phyloP scores from a whole-genome alignment of 2,329 filamentous ascomycete species.

The Fusarium annulatum region DNA sequence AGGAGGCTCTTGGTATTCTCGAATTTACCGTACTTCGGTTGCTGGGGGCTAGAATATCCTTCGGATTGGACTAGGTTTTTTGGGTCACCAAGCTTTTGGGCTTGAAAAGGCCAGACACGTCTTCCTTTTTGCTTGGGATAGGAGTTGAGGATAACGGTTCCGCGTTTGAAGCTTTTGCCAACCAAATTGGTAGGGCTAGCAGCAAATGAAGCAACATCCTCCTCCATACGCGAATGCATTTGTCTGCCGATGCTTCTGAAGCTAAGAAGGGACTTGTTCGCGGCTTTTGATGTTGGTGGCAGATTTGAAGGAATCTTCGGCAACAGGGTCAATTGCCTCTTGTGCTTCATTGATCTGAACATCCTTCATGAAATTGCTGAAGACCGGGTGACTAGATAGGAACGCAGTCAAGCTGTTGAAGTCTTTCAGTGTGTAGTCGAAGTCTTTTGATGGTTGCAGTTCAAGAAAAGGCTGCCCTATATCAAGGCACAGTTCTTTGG shows the following conservation, averaged over 20 bases:
- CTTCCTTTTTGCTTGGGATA: not conserved
- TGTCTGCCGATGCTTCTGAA: slow-evolving; percentile 63
- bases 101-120: slow-evolving; percentile 12
- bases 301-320: slow-evolving; percentile 64
- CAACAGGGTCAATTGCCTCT: slow-evolving; percentile 34
- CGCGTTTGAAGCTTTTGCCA: slow-evolving; percentile 72
- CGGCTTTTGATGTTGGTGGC: slow-evolving; percentile 56
- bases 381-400: slow-evolving; percentile 59
- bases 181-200: slow-evolving; percentile 74
- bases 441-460: not conserved
- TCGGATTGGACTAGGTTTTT: slow-evolving; percentile 32
- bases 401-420: slow-evolving; percentile 49
- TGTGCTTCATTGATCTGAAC: slow-evolving; percentile 52
- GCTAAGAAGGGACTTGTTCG: slow-evolving; percentile 36
- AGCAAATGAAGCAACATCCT: slow-evolving; percentile 73
- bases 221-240: slow-evolving; percentile 64
- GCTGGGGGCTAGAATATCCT: slow-evolving; percentile 57
- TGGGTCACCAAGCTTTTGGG: slow-evolving; percentile 42
- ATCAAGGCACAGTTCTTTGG: not conserved
- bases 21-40: slow-evolving; percentile 56
- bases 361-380: slow-evolving; percentile 58
- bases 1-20: slow-evolving; percentile 57
- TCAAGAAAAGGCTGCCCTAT: not conserved
- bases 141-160: slow-evolving; percentile 65
- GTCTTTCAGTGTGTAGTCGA: not conserved